These are phyloP conservation scores for Nicotiana otophora DNA, from an alignment of 257 asterid genomes.

Conservation along the genomic window DNA sequence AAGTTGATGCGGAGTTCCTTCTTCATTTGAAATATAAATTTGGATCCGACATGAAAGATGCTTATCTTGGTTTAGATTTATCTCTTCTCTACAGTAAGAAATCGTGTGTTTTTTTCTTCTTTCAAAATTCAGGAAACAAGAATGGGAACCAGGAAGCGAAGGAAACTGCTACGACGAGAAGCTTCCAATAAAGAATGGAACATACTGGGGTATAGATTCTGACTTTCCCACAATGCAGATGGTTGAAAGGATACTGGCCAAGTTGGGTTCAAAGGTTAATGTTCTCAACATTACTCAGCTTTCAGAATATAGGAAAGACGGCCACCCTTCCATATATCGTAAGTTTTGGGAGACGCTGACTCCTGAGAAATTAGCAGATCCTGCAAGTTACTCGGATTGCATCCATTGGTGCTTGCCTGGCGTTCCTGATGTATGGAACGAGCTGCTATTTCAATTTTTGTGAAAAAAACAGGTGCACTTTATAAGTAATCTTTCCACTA, in stretches of 20 bases:
- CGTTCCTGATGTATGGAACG: constrained; percentile 88
- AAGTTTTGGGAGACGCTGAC: constrained; percentile 85
- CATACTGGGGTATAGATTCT: constrained; percentile 73
- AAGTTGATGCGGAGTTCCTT: not conserved
- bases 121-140: constrained; percentile 48
- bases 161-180: constrained; percentile 84
- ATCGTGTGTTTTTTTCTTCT: not conserved
- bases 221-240: constrained; percentile 72
- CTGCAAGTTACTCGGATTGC: constrained; percentile 80
- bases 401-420: constrained; percentile 98
- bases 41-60: not conserved
- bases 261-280: constrained; percentile 54
- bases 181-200: constrained; percentile 44
- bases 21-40: no score
- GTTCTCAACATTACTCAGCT: constrained; percentile 81
- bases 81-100: not conserved
- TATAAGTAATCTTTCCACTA: constrained; percentile 4
- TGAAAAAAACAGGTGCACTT: constrained; percentile 14
- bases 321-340: constrained; percentile 83
- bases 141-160: constrained; percentile 66
- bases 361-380: constrained; percentile 48
- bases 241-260: constrained; percentile 48
- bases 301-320: constrained; percentile 83
- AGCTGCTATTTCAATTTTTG: constrained; percentile 64
- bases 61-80: not conserved